Evolutionary conservation across 768 basidiomycete genomes (phyloP).

Genomic region (Leucosporidium scottii): DNA sequence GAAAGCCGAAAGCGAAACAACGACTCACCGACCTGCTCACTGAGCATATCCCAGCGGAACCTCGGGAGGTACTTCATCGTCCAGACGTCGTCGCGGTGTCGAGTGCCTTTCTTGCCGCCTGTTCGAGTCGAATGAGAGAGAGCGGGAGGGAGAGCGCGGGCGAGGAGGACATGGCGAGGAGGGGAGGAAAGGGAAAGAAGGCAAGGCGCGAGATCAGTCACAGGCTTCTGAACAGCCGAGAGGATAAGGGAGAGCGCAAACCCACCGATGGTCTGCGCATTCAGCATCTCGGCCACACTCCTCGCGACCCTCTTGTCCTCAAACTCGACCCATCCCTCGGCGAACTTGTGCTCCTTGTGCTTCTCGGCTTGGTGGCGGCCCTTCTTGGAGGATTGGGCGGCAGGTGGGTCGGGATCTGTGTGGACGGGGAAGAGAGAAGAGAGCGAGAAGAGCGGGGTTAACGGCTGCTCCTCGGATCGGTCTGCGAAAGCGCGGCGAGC

Average conservation of each 20-base stretch:
- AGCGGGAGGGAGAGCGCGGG: neutral
- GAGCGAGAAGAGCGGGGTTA: too few species aligned
- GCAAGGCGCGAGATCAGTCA: neutral
- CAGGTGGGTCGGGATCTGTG: neutral
- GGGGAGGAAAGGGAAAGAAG: neutral
- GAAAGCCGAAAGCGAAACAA: neutral
- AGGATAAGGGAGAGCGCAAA: neutral
- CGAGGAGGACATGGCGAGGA: too few species aligned
- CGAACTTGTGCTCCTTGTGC: conserved; percentile 54
- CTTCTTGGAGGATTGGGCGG: conserved; percentile 11
- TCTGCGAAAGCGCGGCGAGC: too few species aligned
- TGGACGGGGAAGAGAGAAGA: neutral
- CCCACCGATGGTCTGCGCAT: conserved; percentile 81
- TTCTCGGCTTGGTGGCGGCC: conserved; percentile 23
- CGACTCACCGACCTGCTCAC: conserved; percentile 91
- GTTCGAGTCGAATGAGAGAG: conserved; percentile 1
- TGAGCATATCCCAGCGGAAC: conserved; percentile 99
- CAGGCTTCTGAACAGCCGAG: neutral
- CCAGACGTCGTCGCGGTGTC: conserved; percentile 97
- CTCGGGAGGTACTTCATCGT: conserved; percentile 97
- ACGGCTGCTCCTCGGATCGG: too few species aligned
- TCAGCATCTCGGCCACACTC: conserved; percentile 86
- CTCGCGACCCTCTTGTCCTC: conserved; percentile 86
- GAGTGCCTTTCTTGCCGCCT: conserved; percentile 69
- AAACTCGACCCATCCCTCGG: conserved; percentile 98